Evolutionary conservation across 2,329 filamentous ascomycete species (phyloP), one percentile per base, ranked within the genome.

Genomic region (Penicillium sp.): DNA sequence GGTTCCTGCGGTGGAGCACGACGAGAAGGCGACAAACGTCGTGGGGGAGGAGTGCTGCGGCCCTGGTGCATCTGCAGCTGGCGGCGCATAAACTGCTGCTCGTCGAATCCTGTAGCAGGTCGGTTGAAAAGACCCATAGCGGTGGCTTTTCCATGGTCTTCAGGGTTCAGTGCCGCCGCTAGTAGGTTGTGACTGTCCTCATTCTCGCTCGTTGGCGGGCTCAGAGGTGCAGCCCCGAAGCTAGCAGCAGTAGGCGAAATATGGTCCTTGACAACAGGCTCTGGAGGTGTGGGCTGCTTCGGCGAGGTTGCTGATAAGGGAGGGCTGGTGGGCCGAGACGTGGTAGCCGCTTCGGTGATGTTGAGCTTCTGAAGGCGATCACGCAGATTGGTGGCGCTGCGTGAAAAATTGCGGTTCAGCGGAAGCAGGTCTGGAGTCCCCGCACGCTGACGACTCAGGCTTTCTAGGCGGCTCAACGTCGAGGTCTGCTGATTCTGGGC

Each of bases 101-200:
- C 93, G 70, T 96, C 92, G 68, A 95, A 97, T 7, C 87, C 85
- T 54, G 89, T 85, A 1, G 81, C 79, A 1, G 93, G 91, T 71
- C 92, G 92, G 65, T 89, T 89, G 75, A 89, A 89, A 0, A 87
- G 80, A 33, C 87, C 87, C 76, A 88, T 81, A 0, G 91, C 90
- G 0, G 92, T 96, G 5, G 91, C 90, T 73, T 95, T 96, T 55
- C 90, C 92, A 51, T 86, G 82, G 68, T 97, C 93, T 64, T 88
- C 87, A 0, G 90, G 89, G 61, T 91, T 87, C 13, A 95, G 84
- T 8, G 88, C 84, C 45, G 83, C 81, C 14, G 79, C 77, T 14
- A 95, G 81, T 6, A 96, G 81, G 0, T 84, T 75, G 1, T 84
- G 78, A 16, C 83, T 79, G n/a, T 94, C 90, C 30, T 89, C 89